These are phyloP conservation scores for Phytophthora foliorum DNA, from an alignment of 352 stramenopile genomes.

Conservation along the genomic window DNA sequence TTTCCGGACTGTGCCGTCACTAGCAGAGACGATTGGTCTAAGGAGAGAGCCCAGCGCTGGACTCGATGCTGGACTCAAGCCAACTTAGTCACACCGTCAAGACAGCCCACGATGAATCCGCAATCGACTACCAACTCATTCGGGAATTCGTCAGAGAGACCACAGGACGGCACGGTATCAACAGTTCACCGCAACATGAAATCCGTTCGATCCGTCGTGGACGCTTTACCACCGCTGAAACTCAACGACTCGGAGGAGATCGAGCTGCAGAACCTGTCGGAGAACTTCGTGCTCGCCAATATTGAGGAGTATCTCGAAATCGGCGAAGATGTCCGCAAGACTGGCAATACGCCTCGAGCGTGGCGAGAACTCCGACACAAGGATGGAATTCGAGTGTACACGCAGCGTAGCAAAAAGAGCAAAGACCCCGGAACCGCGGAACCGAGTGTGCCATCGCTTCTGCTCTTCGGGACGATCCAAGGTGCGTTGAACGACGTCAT, in stretches of 20 bases:
- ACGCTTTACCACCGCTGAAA: constrained; percentile 37
- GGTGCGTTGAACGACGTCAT: constrained; percentile 54
- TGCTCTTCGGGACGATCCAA: constrained; percentile 33
- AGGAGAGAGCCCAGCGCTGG: constrained; percentile 15
- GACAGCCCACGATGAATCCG: background rate
- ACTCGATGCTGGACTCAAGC: constrained; percentile 16
- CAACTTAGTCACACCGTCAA: background rate
- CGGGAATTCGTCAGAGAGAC: constrained; percentile 16
- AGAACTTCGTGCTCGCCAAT: constrained; percentile 39
- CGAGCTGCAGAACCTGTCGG: constrained; percentile 36
- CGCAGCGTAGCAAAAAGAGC: constrained; percentile 26
- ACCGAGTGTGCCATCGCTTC: constrained; percentile 26
- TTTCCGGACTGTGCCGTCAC: constrained; percentile 20
- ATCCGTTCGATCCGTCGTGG: constrained; percentile 22
- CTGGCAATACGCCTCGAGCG: constrained; percentile 20
- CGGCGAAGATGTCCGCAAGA: constrained; percentile 43
- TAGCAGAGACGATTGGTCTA: constrained; percentile 19
- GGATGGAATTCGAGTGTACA: constrained; percentile 37
- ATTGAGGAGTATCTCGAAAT: constrained; percentile 50
- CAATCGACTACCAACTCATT: constrained; percentile 11
- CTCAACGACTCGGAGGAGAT: constrained; percentile 34
- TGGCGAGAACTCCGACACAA: constrained; percentile 48
- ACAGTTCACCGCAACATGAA: constrained; percentile 19
- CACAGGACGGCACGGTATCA: background rate
- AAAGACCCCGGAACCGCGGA: background rate